Evolutionary conservation across 805 yeast species (phyloP).

Genomic region (Blastobotrys attinorum): DNA sequence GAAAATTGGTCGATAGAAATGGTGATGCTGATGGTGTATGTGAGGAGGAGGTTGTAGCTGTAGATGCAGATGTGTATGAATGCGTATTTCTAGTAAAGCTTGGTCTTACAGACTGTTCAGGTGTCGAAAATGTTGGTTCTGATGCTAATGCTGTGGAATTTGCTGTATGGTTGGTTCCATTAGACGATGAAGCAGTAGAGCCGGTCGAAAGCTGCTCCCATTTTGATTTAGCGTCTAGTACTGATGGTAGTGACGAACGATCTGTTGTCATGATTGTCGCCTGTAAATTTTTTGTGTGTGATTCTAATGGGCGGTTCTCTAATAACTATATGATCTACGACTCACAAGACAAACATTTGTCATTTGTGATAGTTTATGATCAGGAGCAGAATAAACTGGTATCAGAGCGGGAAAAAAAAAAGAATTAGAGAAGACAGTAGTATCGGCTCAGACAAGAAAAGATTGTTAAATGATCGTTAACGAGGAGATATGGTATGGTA

Average conservation of each 20-base stretch:
- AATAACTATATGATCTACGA: too few relatives aligned
- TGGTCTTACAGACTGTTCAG: not conserved
- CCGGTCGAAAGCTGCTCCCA: constrained; percentile 16
- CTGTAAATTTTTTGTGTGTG: not conserved
- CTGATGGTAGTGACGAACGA: constrained; percentile 18
- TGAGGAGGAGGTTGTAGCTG: too few relatives aligned
- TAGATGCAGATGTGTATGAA: not conserved
- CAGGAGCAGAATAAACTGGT: too few relatives aligned
- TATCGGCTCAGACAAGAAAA: too few relatives aligned
- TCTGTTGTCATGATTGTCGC: constrained; percentile 13
- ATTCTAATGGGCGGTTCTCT: not conserved
- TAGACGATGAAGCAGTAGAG: not conserved
- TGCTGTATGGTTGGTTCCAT: too few relatives aligned
- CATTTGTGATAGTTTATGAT: too few relatives aligned
- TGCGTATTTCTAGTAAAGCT: not conserved
- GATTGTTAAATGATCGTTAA: too few relatives aligned
- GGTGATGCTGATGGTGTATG: constrained; percentile 1
- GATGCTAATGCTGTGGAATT: not conserved
- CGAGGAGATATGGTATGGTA: too few relatives aligned
- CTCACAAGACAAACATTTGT: too few relatives aligned
- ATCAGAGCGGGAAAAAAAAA: too few relatives aligned
- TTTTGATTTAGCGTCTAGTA: constrained; percentile 12
- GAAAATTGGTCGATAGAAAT: not conserved
- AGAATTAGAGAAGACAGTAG: too few relatives aligned
- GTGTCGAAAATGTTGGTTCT: too few relatives aligned